Conservation (phyloP, 2,329 filamentous ascomycete genomes). For the Epichloe scottii region DNA sequence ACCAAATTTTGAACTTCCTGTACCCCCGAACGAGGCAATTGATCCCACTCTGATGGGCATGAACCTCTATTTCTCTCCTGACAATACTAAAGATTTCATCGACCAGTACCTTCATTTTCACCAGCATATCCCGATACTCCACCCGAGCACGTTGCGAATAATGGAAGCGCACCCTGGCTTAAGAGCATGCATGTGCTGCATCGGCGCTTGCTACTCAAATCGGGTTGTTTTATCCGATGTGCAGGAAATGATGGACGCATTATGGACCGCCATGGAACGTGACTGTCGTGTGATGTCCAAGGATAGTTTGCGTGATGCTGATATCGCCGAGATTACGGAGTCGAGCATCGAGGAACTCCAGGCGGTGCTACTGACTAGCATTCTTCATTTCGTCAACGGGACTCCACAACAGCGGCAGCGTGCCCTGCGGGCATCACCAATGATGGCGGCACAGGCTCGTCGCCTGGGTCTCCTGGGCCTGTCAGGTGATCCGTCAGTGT, state of each 20-base stretch:
- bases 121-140: constrained; percentile 60
- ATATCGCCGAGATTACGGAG: constrained; percentile 16
- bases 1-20: constrained; percentile 44
- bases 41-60: constrained; percentile 44
- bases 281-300: constrained; percentile 35
- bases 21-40: constrained; percentile 31
- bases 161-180: constrained; percentile 54
- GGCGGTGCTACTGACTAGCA: constrained; percentile 48
- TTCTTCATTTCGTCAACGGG: constrained; percentile 58
- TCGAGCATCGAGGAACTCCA: constrained; percentile 54
- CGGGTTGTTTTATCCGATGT: constrained; percentile 46
- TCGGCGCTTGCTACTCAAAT: constrained; percentile 64
- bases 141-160: constrained; percentile 59
- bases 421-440: constrained; percentile 45
- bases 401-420: constrained; percentile 51
- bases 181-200: constrained; percentile 56
- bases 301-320: constrained; percentile 10
- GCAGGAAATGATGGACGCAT: constrained; percentile 54
- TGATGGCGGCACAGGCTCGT: constrained; percentile 44
- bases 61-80: constrained; percentile 50
- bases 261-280: constrained; percentile 45
- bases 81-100: constrained; percentile 59
- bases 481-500: constrained; percentile 26
- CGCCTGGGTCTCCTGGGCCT: constrained; percentile 43
- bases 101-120: constrained; percentile 61